Base-by-base conservation (phyloP, 164 flowering plant genomes). In the Kingdonia uniflora region DNA sequence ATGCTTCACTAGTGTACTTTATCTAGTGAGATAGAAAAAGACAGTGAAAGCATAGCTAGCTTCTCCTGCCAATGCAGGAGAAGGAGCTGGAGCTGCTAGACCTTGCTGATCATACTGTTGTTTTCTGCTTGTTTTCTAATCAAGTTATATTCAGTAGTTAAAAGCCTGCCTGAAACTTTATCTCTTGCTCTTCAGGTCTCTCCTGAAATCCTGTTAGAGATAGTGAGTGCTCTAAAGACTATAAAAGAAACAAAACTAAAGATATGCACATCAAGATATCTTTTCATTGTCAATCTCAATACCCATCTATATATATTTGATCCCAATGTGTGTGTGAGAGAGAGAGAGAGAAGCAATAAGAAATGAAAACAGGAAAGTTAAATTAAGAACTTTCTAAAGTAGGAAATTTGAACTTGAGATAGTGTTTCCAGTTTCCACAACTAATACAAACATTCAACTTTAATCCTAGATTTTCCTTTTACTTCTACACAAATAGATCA, bases 241-340 rank as follows among this genome's bases (percentile, higher is more conserved):
- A 62, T 60, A 43, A 50, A 69, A 63, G 64, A 62, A 73, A 71
- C 76, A 71, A 64, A 71, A 69, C 78, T n/a, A 71, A 71, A 69
- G 62, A 63, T 65, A 63, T 65, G 52, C 54, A 35, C 19, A 62
- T 65, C 16, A 29, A 7, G 37, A 67, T 51, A 14, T 49, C 63
- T 52, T 46, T 62, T 63, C 44, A 60, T 39, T 56, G 55, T 54
- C 48, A 53, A 37, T 55, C 65, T 56, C 59, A 65, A 67, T 29
- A 29, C 6, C 35, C 8, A 62, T 56, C 65, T 56, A 44, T 61
- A 43, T 62, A 68, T n/a, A n/a, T n/a, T n/a, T 61, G 65, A 73
- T 66, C 80, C 77, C 77, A 62, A 68, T 29, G 35, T 3, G 35
- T n/a, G n/a, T n/a, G n/a, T n/a, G n/a, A n/a, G n/a, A n/a, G n/a